Percentiles rank a stretch among this genome's conserved stretches.
Evolutionary conservation across 441 rosid species (phyloP).

Genomic region (Adansonia gregorii): DNA sequence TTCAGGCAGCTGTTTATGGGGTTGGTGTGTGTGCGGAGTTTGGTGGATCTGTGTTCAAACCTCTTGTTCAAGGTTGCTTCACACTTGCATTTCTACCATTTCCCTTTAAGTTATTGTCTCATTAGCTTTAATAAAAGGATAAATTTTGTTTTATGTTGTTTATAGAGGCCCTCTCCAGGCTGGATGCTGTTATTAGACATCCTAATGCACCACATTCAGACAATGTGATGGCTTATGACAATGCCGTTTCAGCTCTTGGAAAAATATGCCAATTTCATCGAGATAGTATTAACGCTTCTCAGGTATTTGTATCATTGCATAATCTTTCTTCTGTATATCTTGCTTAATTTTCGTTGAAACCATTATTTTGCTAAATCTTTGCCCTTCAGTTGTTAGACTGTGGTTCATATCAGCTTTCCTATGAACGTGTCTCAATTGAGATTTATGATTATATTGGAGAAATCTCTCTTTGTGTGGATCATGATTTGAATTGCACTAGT

Average conservation of each 20-base stretch:
- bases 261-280: slow-evolving; percentile 66
- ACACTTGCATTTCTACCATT: slow-evolving; percentile 4
- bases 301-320: slow-evolving; percentile 36
- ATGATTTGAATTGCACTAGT: not conserved
- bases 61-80: slow-evolving; percentile 57
- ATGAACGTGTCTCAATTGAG: not conserved
- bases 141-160: slow-evolving; percentile 5
- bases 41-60: slow-evolving; percentile 58
- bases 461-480: not conserved
- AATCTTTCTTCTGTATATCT: not conserved
- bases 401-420: not conserved
- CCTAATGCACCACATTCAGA: slow-evolving; percentile 53
- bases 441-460: slow-evolving; percentile 21
- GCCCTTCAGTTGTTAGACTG: not conserved
- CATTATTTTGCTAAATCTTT: slow-evolving; percentile 8
- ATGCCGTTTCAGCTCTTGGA: slow-evolving; percentile 71
- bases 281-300: slow-evolving; percentile 51
- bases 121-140: not conserved
- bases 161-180: slow-evolving; percentile 61
- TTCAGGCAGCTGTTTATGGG: slow-evolving; percentile 70
- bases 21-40: slow-evolving; percentile 67
- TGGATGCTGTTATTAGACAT: slow-evolving; percentile 50
- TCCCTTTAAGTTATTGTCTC: slow-evolving; percentile 19
- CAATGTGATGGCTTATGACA: slow-evolving; percentile 62
- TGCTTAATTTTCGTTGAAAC: not conserved